Evolutionary conservation across 441 rosid genomes (phyloP).

Genomic region (Raphanus hybrid): DNA sequence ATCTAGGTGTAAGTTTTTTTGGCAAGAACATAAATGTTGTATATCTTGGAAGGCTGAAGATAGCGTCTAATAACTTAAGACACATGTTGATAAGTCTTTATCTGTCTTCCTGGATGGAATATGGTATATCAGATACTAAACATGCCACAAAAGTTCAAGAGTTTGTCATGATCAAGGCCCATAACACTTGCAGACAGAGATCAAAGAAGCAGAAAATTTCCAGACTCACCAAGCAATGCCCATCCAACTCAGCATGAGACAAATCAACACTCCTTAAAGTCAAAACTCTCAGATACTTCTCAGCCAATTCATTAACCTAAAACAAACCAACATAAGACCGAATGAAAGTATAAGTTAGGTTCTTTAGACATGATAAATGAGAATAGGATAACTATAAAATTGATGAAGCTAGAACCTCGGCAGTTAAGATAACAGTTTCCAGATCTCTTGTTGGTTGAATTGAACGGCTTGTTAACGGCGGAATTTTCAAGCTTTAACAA

Average conservation of each 20-base stretch:
- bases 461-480: no score
- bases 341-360: no score
- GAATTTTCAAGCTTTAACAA: no score
- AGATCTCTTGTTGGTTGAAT: no score
- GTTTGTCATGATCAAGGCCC: not conserved
- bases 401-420: no score
- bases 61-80: slow-evolving; percentile 76
- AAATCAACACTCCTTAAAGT: slow-evolving; percentile 69
- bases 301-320: slow-evolving; percentile 50
- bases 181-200: not conserved
- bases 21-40: not conserved
- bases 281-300: slow-evolving; percentile 48
- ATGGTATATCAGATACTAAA: slow-evolving; percentile 77
- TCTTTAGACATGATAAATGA: no score
- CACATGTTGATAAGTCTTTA: slow-evolving; percentile 71
- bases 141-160: not conserved
- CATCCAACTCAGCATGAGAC: slow-evolving; percentile 92
- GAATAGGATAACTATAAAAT: no score
- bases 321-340: not conserved
- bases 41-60: slow-evolving; percentile 80
- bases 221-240: slow-evolving; percentile 73
- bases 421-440: no score
- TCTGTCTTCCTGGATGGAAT: slow-evolving; percentile 59
- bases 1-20: not conserved
- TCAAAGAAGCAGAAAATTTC: not conserved